phyloP scores from a whole-genome alignment of 257 asterid species.

The Solanum pimpinellifolium region DNA sequence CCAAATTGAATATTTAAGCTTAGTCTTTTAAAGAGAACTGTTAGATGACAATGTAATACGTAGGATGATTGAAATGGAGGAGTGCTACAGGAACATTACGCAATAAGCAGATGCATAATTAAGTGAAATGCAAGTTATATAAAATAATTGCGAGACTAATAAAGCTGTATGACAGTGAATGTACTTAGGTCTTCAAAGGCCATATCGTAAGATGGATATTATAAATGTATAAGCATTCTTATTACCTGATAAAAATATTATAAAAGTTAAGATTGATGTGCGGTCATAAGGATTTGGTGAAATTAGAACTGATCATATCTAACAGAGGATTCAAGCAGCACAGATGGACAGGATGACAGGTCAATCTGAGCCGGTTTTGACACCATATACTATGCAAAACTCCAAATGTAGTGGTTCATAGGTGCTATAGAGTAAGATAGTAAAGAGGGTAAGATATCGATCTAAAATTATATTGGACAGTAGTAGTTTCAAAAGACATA shows the following conservation, averaged over 20 bases:
- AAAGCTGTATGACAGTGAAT: not conserved
- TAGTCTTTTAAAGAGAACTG: not conserved
- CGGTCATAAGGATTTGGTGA: not conserved
- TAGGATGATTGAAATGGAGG: not conserved
- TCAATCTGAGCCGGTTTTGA: not conserved
- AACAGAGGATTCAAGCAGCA: not conserved
- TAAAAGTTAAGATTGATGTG: not conserved
- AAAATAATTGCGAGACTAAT: not conserved
- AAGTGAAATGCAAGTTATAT: not conserved
- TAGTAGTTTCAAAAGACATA: not conserved
- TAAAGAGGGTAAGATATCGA: not conserved
- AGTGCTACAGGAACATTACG: not conserved
- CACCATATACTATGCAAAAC: not conserved
- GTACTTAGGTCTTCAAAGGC: not conserved
- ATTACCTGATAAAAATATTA: not conserved
- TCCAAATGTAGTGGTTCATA: not conserved
- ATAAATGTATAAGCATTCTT: not conserved
- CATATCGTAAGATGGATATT: not conserved
- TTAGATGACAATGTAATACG: not conserved
- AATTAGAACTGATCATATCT: not conserved
- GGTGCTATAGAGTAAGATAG: not conserved
- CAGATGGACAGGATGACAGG: not conserved
- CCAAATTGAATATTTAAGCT: not conserved
- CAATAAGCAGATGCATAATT: not conserved
- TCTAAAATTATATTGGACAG: not conserved